Percentiles rank a stretch among this genome's conserved stretches.
phyloP scores from a whole-genome alignment of 2,329 filamentous ascomycete species.

The Penicillium sp. region DNA sequence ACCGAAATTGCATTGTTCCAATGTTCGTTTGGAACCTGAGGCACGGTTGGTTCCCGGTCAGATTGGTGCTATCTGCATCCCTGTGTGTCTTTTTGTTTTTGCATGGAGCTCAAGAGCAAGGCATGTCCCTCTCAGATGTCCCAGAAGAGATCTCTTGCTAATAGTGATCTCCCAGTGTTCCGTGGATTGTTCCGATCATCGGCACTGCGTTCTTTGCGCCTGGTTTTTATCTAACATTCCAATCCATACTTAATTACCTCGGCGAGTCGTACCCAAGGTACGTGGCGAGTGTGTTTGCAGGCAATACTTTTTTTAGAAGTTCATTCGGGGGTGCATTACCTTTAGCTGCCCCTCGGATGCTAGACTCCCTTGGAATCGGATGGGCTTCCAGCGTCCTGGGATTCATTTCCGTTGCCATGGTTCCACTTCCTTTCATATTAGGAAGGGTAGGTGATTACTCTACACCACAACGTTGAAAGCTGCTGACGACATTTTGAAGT shows the following conservation, averaged over 20 bases:
- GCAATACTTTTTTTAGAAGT: conserved; percentile 46
- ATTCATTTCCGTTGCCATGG: conserved; percentile 38
- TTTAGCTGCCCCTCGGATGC: conserved; percentile 37
- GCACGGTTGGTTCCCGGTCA: conserved; percentile 18
- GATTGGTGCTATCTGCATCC: conserved; percentile 19
- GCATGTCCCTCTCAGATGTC: too few relatives aligned
- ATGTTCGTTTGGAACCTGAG: conserved; percentile 12
- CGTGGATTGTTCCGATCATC: conserved; percentile 51
- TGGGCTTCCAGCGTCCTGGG: conserved; percentile 44
- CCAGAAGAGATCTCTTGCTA: too few relatives aligned
- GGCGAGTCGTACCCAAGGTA: conserved; percentile 35
- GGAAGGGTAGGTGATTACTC: too few relatives aligned
- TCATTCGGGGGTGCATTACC: conserved; percentile 46
- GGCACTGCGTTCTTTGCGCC: conserved; percentile 53
- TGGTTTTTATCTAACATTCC: conserved; percentile 23
- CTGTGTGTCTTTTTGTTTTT: conserved; percentile 21
- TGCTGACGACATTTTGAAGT: not conserved
- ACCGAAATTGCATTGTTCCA: not conserved
- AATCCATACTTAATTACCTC: conserved; percentile 31
- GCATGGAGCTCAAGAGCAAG: not conserved
- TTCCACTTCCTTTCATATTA: conserved; percentile 27
- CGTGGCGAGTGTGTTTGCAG: conserved; percentile 48
- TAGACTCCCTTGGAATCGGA: conserved; percentile 38
- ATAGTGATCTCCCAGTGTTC: too few relatives aligned
- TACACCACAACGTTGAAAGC: too few relatives aligned